These are phyloP conservation scores for Arthrobotrys sphaeroides DNA, from an alignment of 2,329 filamentous ascomycete species.

Conservation along the genomic window DNA sequence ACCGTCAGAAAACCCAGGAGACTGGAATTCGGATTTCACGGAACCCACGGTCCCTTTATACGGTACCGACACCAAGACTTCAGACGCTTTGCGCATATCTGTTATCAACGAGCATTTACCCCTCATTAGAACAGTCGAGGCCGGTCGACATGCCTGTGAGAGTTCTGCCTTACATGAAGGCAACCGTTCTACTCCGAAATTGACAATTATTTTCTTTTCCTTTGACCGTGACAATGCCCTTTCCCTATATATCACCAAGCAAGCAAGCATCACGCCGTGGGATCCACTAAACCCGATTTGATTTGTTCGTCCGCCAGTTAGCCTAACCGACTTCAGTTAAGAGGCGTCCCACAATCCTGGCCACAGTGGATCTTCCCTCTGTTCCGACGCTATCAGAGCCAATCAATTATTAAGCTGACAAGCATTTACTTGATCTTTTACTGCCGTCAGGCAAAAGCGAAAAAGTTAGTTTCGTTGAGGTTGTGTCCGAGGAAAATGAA, in stretches of 20 bases:
- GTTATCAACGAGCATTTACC: too few relatives aligned
- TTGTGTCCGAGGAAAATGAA: too few relatives aligned
- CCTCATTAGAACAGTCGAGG: too few relatives aligned
- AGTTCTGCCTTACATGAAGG: too few relatives aligned
- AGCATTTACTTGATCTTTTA: background rate
- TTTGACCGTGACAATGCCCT: too few relatives aligned
- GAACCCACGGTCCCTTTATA: background rate
- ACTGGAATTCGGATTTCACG: background rate
- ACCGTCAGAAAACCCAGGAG: background rate
- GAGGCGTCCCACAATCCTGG: background rate
- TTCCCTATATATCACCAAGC: too few relatives aligned
- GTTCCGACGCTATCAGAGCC: background rate
- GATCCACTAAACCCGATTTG: background rate
- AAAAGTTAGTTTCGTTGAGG: too few relatives aligned
- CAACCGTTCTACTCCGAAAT: too few relatives aligned
- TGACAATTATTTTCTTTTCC: background rate
- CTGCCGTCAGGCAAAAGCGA: too few relatives aligned
- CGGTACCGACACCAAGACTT: background rate
- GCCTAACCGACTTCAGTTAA: background rate
- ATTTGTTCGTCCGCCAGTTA: background rate
- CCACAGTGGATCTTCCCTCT: background rate
- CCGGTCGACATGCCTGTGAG: too few relatives aligned
- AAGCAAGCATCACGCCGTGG: background rate
- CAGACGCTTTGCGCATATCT: too few relatives aligned
- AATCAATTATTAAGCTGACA: conserved; percentile 2